Base-by-base conservation (phyloP, 1,284 basidiomycete species). In the Cryptococcus sp. region DNA sequence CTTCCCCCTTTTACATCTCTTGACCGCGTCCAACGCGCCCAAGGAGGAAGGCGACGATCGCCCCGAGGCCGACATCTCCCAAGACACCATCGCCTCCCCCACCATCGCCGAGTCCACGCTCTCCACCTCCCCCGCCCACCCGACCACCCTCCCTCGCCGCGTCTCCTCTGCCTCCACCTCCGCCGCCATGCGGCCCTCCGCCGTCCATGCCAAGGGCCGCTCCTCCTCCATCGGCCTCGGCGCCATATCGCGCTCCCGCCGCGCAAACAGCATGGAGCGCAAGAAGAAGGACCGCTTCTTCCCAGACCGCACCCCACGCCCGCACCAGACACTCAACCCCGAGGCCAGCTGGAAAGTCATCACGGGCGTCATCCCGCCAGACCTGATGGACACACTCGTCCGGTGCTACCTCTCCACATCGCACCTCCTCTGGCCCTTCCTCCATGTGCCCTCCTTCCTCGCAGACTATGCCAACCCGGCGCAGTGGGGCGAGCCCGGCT, bases 401-500 rank as follows among this genome's bases (percentile, higher is more conserved):
- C 65, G 78, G 50, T 77, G 76, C 56, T 79, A 79, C 83, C 79
- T 94, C 53, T 91, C 89, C 20, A 94, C 91, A 40, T 88, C 89
- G n/a, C 91, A 90, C 71, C 89, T 93, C 63, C 82, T 93, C 51
- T 84, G 92, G 74, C 91, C 91, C 2, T 93, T 93, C 78, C 81
- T 94, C 42, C 91, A 94, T 65, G 86, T 93, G 56, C 91, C 91
- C 12, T 87, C 87, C 2, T 94, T 93, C 77, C 80, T 93, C 46
- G 81, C 85, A 46, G 91, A 94, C 76, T 94, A 94, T 69, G 89
- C 89, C 47, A 89, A 91, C 64, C 91, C 91, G 46, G 83, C 84
- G 74, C 91, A 91, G 80, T 93, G 91, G 91, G 88, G 87, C 39
- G 90, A 92, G 74, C 89, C 91, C 18, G 91, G 91, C 6, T 94